phyloP scores from a whole-genome alignment of 176 grass and related monocot genomes.

The Carex kokanica region DNA sequence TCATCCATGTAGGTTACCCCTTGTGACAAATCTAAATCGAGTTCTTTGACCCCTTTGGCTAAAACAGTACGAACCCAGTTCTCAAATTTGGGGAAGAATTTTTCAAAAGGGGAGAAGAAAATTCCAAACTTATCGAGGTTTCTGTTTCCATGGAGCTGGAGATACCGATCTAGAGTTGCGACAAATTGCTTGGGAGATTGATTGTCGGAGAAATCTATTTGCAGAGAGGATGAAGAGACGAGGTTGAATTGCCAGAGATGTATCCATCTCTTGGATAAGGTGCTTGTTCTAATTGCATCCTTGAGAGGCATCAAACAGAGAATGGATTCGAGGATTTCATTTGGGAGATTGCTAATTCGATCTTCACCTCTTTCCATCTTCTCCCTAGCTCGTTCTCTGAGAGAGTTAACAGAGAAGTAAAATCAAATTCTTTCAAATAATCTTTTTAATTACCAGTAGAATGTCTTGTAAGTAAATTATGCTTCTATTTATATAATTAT shows the following conservation, averaged over 20 bases:
- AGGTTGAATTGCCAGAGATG: constrained; percentile 32
- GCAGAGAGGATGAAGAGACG: constrained; percentile 28
- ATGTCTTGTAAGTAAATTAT: too few relatives aligned
- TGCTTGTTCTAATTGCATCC: constrained; percentile 40
- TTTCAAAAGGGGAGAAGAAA: constrained; percentile 21
- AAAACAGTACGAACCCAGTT: constrained; percentile 36
- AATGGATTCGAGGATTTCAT: constrained; percentile 52
- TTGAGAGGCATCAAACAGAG: constrained; percentile 37
- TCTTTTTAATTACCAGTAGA: too few relatives aligned
- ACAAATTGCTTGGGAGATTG: constrained; percentile 30
- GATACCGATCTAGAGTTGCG: constrained; percentile 27
- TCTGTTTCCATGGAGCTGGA: constrained; percentile 34
- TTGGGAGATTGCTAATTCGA: constrained; percentile 46
- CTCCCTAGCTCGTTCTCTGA: background rate
- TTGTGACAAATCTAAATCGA: constrained; percentile 36
- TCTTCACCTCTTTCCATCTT: constrained; percentile 28
- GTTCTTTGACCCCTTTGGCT: constrained; percentile 35
- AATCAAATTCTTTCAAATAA: too few relatives aligned
- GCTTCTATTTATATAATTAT: too few relatives aligned
- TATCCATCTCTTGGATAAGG: constrained; percentile 41
- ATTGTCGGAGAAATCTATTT: constrained; percentile 42
- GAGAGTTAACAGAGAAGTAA: too few relatives aligned
- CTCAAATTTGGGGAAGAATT: constrained; percentile 19
- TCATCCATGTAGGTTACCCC: constrained; percentile 1
- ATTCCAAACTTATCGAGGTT: constrained; percentile 40